Evolutionary conservation across 805 yeast genomes (phyloP), one percentile per base, ranked within the genome.

Genomic region (Cyberlindnera xishuangbannaensis): DNA sequence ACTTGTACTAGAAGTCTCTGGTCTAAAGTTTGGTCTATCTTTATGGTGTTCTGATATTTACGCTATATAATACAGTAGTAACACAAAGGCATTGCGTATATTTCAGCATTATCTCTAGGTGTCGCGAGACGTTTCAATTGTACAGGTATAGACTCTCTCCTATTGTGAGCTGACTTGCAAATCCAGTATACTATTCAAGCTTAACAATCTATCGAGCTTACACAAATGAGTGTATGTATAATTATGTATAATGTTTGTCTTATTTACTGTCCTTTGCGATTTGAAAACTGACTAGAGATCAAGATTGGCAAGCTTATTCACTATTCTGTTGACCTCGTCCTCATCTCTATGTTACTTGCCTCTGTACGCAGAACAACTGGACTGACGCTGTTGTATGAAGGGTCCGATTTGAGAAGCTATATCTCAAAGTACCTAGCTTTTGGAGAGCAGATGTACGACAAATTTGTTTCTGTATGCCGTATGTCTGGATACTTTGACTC

Each of bases 291-390:
- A 13, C 18, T 12, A 11, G 15, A 5, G 15, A 7, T 7, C 17
- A 9, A 37, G 41, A 22, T 38, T 25, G 86, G 87, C 3, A 74
- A 67, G 54, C 45, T 79, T 36, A 56, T 82, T 9, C 96, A 86
- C 58, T 73, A 75, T 47, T 73, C 90, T 0, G 50, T 86, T 36
- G 97, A 88, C 53, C 68, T 87, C 42, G 74, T 88, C 4, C 64
- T 88, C 37, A 63, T 85, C 7, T 83, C 95, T 3, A 75, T 92
- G 55, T 65, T 88, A 11, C 62, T 90, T 27, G 95, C 97, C 1
- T 95, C 95, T 4, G 70, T 88, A 33, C 81, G 85, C 54, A 71
- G 86, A 41, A 78, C 83, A 41, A 83, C 95, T 0, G 97, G 97
- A 0, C 64, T 78, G 29, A 71, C 71, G 45, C 25, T 43, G 8